Base-by-base conservation (phyloP, 139 green algal genomes). In the Chlorella sp. region DNA sequence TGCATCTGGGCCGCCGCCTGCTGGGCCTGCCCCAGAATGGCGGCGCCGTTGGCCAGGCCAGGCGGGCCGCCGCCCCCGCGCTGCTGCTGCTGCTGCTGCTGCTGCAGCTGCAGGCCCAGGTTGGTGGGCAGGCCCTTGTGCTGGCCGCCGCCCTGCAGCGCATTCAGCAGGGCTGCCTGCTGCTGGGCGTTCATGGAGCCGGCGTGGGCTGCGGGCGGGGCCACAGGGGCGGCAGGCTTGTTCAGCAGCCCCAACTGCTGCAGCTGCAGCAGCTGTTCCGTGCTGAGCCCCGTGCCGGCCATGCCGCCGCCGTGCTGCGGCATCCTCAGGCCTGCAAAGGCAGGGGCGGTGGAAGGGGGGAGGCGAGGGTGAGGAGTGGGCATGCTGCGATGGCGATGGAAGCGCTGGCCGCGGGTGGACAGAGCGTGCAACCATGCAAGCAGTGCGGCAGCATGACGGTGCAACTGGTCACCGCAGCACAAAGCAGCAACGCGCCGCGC, bases 161-260 rank as follows among this genome's bases (percentile, higher is more conserved):
- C 89, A 39, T 48, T 90, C 3, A 92, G 75, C 81, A 92, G 85
- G 28, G 89, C 89, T 3, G 84, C 84, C 77, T 90, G 90, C 88
- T 92, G 90, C 42, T 92, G 90, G 1, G 90, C n/a, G 2, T 53
- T 90, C 48, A 90, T 86, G 22, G 83, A 78, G 61, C 83, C 83
- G 64, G 18, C 30, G 37, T 66, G 36, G 18, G 71, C 83, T 19
- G 69, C n/a, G 26, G 81, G 14, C 40, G 82, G 37, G n/a, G 36
- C 26, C 37, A 68, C 64, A 15, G 60, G 37, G 21, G 75, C 48
- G 5, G 83, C 81, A 3, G 80, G 69, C 81, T 89, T 89, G 79
- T 40, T 68, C 68, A 91, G 88, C 88, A 90, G 66, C 19, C 84
- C 84, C 53, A 91, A 85, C 66, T 88, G 83, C 32, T 90, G 66